Base-by-base conservation (phyloP, 2,329 filamentous ascomycete species). In the Pseudogymnoascus sp. region DNA sequence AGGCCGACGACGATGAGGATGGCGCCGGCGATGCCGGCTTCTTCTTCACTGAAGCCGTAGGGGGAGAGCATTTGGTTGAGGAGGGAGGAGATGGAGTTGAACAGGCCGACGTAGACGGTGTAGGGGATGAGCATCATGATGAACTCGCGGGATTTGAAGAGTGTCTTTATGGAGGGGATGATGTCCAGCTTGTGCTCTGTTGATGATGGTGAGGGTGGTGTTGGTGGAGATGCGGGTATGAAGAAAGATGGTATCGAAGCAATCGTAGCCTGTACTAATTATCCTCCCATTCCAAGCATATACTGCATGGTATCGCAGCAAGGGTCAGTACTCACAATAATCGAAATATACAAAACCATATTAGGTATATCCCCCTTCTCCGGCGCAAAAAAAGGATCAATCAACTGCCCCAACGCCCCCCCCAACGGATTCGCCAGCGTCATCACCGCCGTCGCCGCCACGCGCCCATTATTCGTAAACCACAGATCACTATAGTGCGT, bases 401-500 rank as follows among this genome's bases (percentile, higher is more conserved):
- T 85, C 47, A 97, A 79, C 76, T 97, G 91, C 3, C 91, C 93
- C 60, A 97, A 77, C 5, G 93, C 93, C 21, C 89, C 92, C 12
- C 93, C 93, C 61, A 97, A 82, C 0, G 93, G 93, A 74, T 97
- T 97, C 3, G 93, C 91, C 64, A 97, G 77, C 65, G 87, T 92
- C 21, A 88, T 87, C 37, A 96, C 71, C 0, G 93, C 94, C 0
- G 93, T 97, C 16, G 93, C 93, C 62, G 89, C 88, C 11, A 96
- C 90, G 62, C 94, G 85, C 6, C 92, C 93, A 10, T 80, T 78
- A 69, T 89, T 87, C 1, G 91, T 92, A 76, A 97, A 97, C 94
- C 94, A 97, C 65, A 96, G 79, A 73, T 97, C 92, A 62, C 90
- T 94, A 76, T 96, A 99, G 66, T 91, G 82, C 0, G 94, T 93